Evolutionary conservation across 495 filamentous ascomycete species (phyloP).

Genomic region (Bombardia bombarda): DNA sequence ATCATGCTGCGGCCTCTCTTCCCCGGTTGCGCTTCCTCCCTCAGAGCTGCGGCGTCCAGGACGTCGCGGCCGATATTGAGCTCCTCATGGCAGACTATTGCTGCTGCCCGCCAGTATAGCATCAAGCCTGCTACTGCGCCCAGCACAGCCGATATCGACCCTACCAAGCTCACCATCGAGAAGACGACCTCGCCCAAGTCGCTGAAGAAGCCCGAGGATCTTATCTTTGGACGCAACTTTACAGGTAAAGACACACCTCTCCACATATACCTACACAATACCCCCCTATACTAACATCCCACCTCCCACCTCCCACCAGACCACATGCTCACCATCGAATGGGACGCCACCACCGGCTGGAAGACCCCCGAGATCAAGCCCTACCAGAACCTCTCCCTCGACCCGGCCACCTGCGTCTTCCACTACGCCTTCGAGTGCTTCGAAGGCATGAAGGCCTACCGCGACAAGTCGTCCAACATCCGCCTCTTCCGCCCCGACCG

Average conservation of each 20-base stretch:
- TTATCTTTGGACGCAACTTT: conserved; percentile 83
- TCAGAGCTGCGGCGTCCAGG: conserved; percentile 14
- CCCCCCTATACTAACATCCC: background rate
- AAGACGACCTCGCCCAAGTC: conserved; percentile 69
- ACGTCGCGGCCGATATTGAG: conserved; percentile 19
- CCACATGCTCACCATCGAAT: conserved; percentile 96
- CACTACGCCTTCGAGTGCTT: conserved; percentile 98
- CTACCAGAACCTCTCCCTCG: conserved; percentile 94
- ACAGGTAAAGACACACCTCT: conserved; percentile 49
- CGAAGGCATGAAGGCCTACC: conserved; percentile 99
- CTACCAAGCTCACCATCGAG: conserved; percentile 63
- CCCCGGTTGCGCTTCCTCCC: conserved; percentile 11
- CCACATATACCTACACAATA: background rate
- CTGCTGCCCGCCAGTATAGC: conserved; percentile 46
- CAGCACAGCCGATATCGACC: conserved; percentile 56
- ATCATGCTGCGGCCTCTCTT: conserved; percentile 21
- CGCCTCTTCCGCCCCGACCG: conserved; percentile 90
- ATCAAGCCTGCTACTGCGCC: conserved; percentile 46
- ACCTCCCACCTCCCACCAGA: conserved; percentile 42
- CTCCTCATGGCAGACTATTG: conserved; percentile 7
- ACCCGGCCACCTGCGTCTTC: conserved; percentile 94
- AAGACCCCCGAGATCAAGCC: conserved; percentile 70
- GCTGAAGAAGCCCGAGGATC: conserved; percentile 61
- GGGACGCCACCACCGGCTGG: conserved; percentile 75
- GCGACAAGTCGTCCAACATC: conserved; percentile 62